These are phyloP conservation scores for Rosa hybrid DNA, from an alignment of 331 rosid species.

Conservation along the genomic window DNA sequence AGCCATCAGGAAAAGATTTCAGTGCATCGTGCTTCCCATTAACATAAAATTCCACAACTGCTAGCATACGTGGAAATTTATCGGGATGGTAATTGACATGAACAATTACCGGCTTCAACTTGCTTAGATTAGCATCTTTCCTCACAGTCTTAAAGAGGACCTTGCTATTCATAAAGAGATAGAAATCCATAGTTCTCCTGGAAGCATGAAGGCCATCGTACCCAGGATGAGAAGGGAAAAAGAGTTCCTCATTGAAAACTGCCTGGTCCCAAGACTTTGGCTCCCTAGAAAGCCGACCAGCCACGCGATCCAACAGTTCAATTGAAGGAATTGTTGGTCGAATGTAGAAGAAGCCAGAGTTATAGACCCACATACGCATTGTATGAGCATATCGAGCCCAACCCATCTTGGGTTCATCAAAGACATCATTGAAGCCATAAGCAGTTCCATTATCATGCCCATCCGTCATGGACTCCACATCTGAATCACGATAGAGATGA, in stretches of 20 bases:
- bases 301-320: slow-evolving; percentile 89
- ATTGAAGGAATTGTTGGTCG: slow-evolving; percentile 84
- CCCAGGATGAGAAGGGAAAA: slow-evolving; percentile 72
- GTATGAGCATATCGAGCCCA: slow-evolving; percentile 61
- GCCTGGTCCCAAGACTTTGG: slow-evolving; percentile 80
- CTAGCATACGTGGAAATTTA: slow-evolving; percentile 76
- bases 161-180: slow-evolving; percentile 88
- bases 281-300: slow-evolving; percentile 62
- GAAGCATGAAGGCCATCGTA: slow-evolving; percentile 88
- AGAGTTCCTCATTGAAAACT: slow-evolving; percentile 90
- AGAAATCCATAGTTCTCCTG: slow-evolving; percentile 81
- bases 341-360: slow-evolving; percentile 61
- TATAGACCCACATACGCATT: slow-evolving; percentile 55
- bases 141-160: slow-evolving; percentile 83
- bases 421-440: slow-evolving; percentile 49
- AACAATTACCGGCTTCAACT: slow-evolving; percentile 74
- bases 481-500: slow-evolving; percentile 51
- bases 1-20: slow-evolving; percentile 75
- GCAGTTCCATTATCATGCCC: slow-evolving; percentile 53
- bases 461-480: slow-evolving; percentile 60
- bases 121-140: slow-evolving; percentile 56
- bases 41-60: slow-evolving; percentile 69
- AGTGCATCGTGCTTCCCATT: slow-evolving; percentile 72
- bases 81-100: slow-evolving; percentile 91
- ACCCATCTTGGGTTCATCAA: slow-evolving; percentile 55